Percentiles rank a stretch among this genome's conserved stretches.
Evolutionary conservation across 2,329 filamentous ascomycete genomes (phyloP).

Genomic region (Neopestalotiopsis sp.): DNA sequence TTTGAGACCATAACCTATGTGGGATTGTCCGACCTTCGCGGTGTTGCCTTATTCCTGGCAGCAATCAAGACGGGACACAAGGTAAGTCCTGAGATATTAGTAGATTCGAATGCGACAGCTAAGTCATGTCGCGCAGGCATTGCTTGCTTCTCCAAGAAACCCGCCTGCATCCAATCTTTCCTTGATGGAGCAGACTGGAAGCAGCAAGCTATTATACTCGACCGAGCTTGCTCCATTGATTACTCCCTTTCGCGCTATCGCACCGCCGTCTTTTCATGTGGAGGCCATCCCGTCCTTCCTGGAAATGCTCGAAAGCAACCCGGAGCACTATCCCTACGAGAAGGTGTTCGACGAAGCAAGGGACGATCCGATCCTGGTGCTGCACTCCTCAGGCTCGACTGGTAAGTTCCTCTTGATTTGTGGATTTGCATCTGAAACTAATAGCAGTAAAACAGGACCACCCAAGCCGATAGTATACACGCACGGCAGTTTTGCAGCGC

Average conservation of each 20-base stretch:
- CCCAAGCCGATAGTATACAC: constrained; percentile 23
- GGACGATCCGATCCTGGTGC: constrained; percentile 27
- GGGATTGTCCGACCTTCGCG: constrained; percentile 37
- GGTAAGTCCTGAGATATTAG: constrained; percentile 18
- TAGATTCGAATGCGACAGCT: neutral
- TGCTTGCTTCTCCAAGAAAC: constrained; percentile 32
- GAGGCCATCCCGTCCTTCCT: constrained; percentile 26
- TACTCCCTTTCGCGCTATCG: constrained; percentile 14
- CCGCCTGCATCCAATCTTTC: constrained; percentile 24
- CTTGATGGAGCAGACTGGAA: constrained; percentile 26
- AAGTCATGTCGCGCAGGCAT: constrained; percentile 20
- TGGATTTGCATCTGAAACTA: neutral
- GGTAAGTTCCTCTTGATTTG: constrained; percentile 20
- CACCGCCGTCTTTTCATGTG: neutral
- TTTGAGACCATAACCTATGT: constrained; percentile 37
- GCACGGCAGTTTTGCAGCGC: constrained; percentile 13
- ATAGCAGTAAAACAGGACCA: constrained; percentile 12
- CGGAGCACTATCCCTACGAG: constrained; percentile 23
- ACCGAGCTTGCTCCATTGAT: constrained; percentile 24
- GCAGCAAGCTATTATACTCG: constrained; percentile 26
- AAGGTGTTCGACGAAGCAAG: constrained; percentile 28
- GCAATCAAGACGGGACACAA: constrained; percentile 45
- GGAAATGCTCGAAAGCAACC: constrained; percentile 25
- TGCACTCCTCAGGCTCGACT: constrained; percentile 35
- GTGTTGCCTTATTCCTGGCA: constrained; percentile 39